phyloP scores from a whole-genome alignment of 345 rosid genomes.

The Lepidium aucheri region DNA sequence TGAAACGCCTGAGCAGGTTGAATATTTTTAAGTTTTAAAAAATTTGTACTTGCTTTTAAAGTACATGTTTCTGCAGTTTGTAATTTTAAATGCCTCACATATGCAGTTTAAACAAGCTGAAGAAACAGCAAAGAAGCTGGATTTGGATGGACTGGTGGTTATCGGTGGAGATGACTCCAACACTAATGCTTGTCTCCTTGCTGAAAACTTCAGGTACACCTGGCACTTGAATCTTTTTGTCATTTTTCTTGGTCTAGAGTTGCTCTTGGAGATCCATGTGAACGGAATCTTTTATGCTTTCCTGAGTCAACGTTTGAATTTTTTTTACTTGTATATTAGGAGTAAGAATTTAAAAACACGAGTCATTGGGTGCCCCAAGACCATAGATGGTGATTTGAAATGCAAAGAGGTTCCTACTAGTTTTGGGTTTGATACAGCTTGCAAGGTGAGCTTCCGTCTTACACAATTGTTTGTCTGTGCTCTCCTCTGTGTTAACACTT shows the following conservation, averaged over 20 bases:
- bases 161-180: slow-evolving; percentile 99
- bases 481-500: background rate
- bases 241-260: background rate
- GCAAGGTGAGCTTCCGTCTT: slow-evolving; percentile 56
- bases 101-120: slow-evolving; percentile 97
- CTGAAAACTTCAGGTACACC: slow-evolving; percentile 82
- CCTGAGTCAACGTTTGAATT: background rate
- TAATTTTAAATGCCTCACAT: background rate
- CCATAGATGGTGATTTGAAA: slow-evolving; percentile 98
- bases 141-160: slow-evolving; percentile 88
- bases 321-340: slow-evolving; percentile 33
- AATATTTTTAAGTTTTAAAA: background rate
- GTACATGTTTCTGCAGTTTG: background rate
- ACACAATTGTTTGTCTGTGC: background rate
- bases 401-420: slow-evolving; percentile 96
- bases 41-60: background rate
- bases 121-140: slow-evolving; percentile 81
- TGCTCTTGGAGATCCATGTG: background rate
- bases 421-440: slow-evolving; percentile 99
- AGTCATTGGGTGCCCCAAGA: slow-evolving; percentile 98
- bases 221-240: background rate
- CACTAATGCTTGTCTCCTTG: slow-evolving; percentile 97
- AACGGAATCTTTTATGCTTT: background rate
- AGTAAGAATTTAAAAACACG: slow-evolving; percentile 69
- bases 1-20: slow-evolving; percentile 96